Evolutionary conservation across 352 stramenopile species (phyloP).

Genomic region (Pythium aristosporum): DNA sequence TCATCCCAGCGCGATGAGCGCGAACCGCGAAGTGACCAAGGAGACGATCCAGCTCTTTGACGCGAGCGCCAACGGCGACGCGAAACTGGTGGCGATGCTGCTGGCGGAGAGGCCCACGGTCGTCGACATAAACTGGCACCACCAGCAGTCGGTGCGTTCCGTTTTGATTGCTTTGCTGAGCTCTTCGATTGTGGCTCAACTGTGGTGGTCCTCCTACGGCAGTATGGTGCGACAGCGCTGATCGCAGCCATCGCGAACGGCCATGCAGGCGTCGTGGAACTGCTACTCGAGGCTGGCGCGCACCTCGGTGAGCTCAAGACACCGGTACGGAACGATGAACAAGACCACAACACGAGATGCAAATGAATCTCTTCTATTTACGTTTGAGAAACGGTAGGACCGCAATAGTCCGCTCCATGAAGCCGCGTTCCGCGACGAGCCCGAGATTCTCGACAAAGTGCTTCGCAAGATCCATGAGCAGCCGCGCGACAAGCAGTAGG

Average conservation of each 20-base stretch:
- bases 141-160: slow-evolving; percentile 48
- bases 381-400: slow-evolving; percentile 36
- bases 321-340: slow-evolving; percentile 33
- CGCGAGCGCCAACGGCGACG: slow-evolving; percentile 54
- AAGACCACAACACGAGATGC: no score
- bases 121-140: slow-evolving; percentile 75
- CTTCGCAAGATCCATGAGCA: slow-evolving; percentile 56
- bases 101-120: slow-evolving; percentile 31
- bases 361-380: not conserved
- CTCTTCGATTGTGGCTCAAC: not conserved
- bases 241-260: slow-evolving; percentile 68
- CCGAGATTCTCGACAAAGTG: slow-evolving; percentile 48
- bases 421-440: slow-evolving; percentile 51
- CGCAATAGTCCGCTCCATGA: slow-evolving; percentile 78
- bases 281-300: slow-evolving; percentile 56
- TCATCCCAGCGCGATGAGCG: slow-evolving; percentile 58
- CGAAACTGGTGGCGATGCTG: slow-evolving; percentile 42
- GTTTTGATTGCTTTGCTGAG: not conserved
- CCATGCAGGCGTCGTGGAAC: slow-evolving; percentile 47
- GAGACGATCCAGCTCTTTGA: slow-evolving; percentile 61
- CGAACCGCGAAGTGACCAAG: slow-evolving; percentile 55
- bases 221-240: slow-evolving; percentile 75
- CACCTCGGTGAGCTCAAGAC: slow-evolving; percentile 71
- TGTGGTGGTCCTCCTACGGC: not conserved
- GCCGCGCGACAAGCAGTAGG: slow-evolving; percentile 30